Conservation (phyloP, 352 stramenopile genomes). For the Phytophthora ramorum region DNA sequence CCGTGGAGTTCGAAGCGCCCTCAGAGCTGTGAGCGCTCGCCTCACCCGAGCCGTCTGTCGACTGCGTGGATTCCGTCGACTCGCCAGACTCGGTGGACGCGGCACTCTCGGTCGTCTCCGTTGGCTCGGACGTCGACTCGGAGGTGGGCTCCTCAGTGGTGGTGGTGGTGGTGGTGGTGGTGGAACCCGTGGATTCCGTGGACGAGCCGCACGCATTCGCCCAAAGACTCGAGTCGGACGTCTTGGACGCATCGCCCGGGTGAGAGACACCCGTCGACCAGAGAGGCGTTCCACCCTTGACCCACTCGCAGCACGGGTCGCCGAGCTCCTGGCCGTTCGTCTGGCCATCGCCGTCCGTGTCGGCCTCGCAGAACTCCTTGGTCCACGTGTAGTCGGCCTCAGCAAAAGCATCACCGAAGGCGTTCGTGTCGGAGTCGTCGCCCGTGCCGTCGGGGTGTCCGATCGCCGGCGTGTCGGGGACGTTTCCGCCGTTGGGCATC, state of each 20-base stretch:
- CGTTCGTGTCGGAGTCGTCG: slow-evolving; percentile 9
- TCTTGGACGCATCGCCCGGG: slow-evolving; percentile 24
- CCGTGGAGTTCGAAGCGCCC: not conserved
- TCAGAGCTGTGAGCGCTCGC: not conserved
- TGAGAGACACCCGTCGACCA: slow-evolving; percentile 25
- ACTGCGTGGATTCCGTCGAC: not conserved
- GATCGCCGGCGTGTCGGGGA: slow-evolving; percentile 20
- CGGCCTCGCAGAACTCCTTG: slow-evolving; percentile 11
- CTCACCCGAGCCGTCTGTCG: not conserved
- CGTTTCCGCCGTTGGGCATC: slow-evolving; percentile 18
- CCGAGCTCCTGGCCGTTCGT: slow-evolving; percentile 23
- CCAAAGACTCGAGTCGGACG: slow-evolving; percentile 27
- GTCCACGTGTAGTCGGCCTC: slow-evolving; percentile 23
- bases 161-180: not conserved
- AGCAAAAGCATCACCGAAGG: slow-evolving; percentile 18
- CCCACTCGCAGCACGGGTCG: slow-evolving; percentile 22
- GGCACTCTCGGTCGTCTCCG: not conserved
- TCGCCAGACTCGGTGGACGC: not conserved
- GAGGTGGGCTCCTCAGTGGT: not conserved
- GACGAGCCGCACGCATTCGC: slow-evolving; percentile 9
- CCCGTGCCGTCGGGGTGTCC: slow-evolving; percentile 19
- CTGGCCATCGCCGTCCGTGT: slow-evolving; percentile 23
- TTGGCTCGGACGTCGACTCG: not conserved
- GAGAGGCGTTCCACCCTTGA: slow-evolving; percentile 12
- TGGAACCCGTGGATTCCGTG: not conserved